Conservation (phyloP, 75 land plant genomes). For the Cupressus sempervirens region DNA sequence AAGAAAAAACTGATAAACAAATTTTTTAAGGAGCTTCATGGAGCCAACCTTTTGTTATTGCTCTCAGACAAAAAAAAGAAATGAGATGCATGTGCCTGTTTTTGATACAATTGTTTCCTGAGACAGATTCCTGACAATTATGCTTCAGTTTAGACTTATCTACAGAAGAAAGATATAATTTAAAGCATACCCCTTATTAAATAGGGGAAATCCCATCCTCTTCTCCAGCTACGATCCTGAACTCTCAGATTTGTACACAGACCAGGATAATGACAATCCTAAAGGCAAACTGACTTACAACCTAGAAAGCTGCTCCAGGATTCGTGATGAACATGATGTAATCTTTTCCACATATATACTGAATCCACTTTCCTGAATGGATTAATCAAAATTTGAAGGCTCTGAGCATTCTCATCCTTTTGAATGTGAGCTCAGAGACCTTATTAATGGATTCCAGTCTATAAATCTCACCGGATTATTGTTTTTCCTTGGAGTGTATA, state of each 20-base stretch:
- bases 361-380: not conserved
- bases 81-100: not conserved
- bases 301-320: not conserved
- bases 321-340: not conserved
- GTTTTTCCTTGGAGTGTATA: not conserved
- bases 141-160: not conserved
- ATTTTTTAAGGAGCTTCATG: constrained; percentile 3
- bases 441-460: not conserved
- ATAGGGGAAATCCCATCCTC: not conserved
- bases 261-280: not conserved
- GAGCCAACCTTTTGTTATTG: not conserved
- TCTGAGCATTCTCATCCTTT: constrained; percentile 5
- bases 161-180: not conserved
- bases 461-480: not conserved
- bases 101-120: not conserved
- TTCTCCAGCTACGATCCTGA: not conserved
- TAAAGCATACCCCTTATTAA: not conserved
- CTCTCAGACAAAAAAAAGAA: not conserved
- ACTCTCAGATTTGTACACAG: not conserved
- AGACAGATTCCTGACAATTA: constrained; percentile 1
- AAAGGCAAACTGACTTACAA: not conserved
- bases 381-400: not conserved
- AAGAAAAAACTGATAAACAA: constrained; percentile 3
- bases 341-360: not conserved
- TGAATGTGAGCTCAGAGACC: not conserved